Conservation (phyloP, 2,329 filamentous ascomycete species). For the Parastagonospora nodorum region DNA sequence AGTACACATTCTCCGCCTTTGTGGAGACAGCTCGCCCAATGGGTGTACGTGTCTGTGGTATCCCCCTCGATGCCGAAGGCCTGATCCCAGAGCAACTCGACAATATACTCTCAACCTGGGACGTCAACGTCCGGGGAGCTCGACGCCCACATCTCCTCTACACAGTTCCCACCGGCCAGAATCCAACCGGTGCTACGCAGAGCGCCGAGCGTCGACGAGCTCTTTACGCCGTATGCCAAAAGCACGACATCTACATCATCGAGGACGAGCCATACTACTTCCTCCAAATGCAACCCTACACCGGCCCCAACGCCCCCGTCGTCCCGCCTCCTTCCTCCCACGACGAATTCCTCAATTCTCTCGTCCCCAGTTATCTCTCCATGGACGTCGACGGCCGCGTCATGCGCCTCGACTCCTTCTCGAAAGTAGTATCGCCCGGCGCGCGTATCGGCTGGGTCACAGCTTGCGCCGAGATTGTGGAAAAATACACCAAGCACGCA, state of each 20-base stretch:
- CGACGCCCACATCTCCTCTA: conserved; percentile 72
- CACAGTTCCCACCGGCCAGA: conserved; percentile 81
- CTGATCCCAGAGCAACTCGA: conserved; percentile 67
- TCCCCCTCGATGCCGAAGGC: conserved; percentile 70
- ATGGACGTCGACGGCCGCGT: conserved; percentile 88
- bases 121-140: conserved; percentile 57
- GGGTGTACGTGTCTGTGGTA: conserved; percentile 63
- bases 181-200: conserved; percentile 88
- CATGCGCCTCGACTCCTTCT: conserved; percentile 89
- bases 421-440: conserved; percentile 86
- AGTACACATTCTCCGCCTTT: conserved; percentile 86
- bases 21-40: conserved; percentile 68
- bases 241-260: conserved; percentile 84
- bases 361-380: conserved; percentile 77
- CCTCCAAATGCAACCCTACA: conserved; percentile 82
- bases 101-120: conserved; percentile 68
- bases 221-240: conserved; percentile 78
- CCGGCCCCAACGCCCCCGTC: conserved; percentile 56
- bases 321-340: conserved; percentile 64
- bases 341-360: conserved; percentile 72
- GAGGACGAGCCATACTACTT: conserved; percentile 97
- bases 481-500: conserved; percentile 79
- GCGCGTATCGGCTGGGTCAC: conserved; percentile 88
- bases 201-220: conserved; percentile 67
- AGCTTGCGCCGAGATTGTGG: conserved; percentile 80